Evolutionary conservation across 2,329 filamentous ascomycete species (phyloP), one percentile per base, ranked within the genome.

Genomic region (Lachnellula suecica): DNA sequence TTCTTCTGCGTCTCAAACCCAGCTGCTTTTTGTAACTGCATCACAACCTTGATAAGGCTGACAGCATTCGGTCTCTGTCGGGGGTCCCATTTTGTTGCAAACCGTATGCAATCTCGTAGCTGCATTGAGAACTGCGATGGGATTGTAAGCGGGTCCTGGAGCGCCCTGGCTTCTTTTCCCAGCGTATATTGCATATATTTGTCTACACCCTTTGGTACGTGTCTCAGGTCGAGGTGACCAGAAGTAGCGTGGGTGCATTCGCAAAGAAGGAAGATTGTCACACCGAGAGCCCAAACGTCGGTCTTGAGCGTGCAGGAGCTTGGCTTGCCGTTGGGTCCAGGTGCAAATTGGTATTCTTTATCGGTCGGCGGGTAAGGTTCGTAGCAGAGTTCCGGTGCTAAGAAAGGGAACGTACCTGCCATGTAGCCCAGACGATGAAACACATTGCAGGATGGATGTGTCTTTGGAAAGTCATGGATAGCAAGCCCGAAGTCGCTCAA

Each of bases 401-500:
- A 57, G 24, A 43, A 64, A 4, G 29, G 9, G 15, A 17, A 35
- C 13, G 61, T 61, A 3, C 60, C 63, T 20, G 37, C 24, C 2
- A n/a, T 43, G 3, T 13, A 34, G 10, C 46, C 42, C 8, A 2
- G 7, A 25, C 43, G 53, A 20, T 60, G 47, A 13, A 4, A 24
- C 1, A 24, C 13, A 17, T 62, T 51, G 20, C 34, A 40, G 3
- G 42, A 20, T 15, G 49, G 45, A 42, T 60, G 40, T 2, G 34
- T 40, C 6, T 24, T 8, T 2, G 47, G 46, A 29, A 38, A 24
- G 17, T 63, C 52, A 20, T 60, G 55, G 35, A 49, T 60, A 15
- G 60, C 61, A 7, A 66, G 51, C 3, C 64, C 64, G 34, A 66
- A 66, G 40, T 66, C 64, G 25, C 60, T 63, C 11, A 66, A 51